Base-by-base conservation (phyloP, 148 eudicot genomes). In the Chenopodium formosanum region DNA sequence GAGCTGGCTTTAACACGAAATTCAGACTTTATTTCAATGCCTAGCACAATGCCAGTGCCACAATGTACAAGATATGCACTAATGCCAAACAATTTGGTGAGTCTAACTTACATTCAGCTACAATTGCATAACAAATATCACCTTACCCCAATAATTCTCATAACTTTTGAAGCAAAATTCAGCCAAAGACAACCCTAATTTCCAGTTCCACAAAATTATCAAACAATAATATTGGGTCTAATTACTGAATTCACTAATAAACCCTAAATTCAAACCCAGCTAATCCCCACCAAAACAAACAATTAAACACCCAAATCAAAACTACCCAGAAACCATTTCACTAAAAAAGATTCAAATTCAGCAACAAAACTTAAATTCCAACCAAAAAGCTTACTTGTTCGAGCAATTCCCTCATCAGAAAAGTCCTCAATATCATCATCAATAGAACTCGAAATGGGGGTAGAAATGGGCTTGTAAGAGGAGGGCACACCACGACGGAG, bases 391-490 rank as follows among this genome's bases (percentile, higher is more conserved):
- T 69, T 80, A 86, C 92, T 92, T 79, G 19, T 67, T 19, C 2
- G 63, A 48, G 47, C 74, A 78, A 83, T 81, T 70, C 91, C 97
- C 31, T 90, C 86, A 0, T 89, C 86, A 66, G 97, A 93, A 69
- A 95, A 95, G 25, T 90, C 97, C 82, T 94, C 97, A 73, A 94
- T 94, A 44, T 94, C 98, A 73, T 94, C 98, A 53, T 86, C 93
- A 27, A 69, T 37, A 6, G 25, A 78, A 83, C 77, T 82, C 9
- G 69, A 29, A 83, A 74, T 80, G 46, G 83, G 85, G 68, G 12
- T 62, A 68, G 68, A 23, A 23, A 62, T 25, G 23, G 85, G 32
- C 56, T 80, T 73, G 7, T 77, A 40, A 9, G 82, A 58, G 13
- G 77, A 78, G 37, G 86, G 73, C 23, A 90, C 90, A 14, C 91